These are phyloP conservation scores for Casuarina equisetifolia DNA, from an alignment of 306 rosid genomes.

Conservation along the genomic window DNA sequence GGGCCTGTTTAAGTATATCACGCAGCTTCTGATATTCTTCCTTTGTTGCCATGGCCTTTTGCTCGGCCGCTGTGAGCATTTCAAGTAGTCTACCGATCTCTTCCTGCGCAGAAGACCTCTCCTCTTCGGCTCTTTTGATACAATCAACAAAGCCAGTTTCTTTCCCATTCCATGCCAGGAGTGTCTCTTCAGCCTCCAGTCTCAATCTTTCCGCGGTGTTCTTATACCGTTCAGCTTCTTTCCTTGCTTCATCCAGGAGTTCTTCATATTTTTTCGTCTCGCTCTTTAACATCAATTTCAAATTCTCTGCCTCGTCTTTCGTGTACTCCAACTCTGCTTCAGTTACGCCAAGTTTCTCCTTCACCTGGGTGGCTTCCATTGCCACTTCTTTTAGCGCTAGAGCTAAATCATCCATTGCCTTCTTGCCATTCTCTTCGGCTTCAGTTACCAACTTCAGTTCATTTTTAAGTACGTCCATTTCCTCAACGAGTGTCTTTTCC, in stretches of 20 bases:
- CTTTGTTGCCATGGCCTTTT: slow-evolving; percentile 42
- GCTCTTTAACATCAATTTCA: slow-evolving; percentile 35
- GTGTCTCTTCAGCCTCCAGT: slow-evolving; percentile 78
- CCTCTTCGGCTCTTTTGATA: slow-evolving; percentile 69
- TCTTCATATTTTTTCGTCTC: slow-evolving; percentile 49
- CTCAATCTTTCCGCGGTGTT: slow-evolving; percentile 70
- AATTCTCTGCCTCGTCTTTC: slow-evolving; percentile 54
- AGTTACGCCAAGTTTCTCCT: slow-evolving; percentile 40
- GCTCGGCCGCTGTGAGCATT: slow-evolving; percentile 38
- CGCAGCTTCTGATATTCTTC: slow-evolving; percentile 75
- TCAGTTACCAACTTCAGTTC: slow-evolving; percentile 54
- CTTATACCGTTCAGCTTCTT: slow-evolving; percentile 63
- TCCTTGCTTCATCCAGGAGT: slow-evolving; percentile 43
- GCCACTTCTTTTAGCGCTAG: slow-evolving; percentile 84
- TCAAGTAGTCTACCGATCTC: slow-evolving; percentile 43
- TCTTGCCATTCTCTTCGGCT: slow-evolving; percentile 78
- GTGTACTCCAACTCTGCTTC: slow-evolving; percentile 58
- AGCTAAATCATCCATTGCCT: slow-evolving; percentile 89
- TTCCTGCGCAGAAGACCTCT: slow-evolving; percentile 44
- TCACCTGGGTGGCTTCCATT: slow-evolving; percentile 62
- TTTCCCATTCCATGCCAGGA: slow-evolving; percentile 70
- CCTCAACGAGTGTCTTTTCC: slow-evolving; percentile 28
- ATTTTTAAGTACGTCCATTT: slow-evolving; percentile 38
- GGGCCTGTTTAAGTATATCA: slow-evolving; percentile 84
- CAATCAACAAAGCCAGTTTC: slow-evolving; percentile 73